Base-by-base conservation (phyloP, 2,329 filamentous ascomycete species). In the Arthroderma sp. region DNA sequence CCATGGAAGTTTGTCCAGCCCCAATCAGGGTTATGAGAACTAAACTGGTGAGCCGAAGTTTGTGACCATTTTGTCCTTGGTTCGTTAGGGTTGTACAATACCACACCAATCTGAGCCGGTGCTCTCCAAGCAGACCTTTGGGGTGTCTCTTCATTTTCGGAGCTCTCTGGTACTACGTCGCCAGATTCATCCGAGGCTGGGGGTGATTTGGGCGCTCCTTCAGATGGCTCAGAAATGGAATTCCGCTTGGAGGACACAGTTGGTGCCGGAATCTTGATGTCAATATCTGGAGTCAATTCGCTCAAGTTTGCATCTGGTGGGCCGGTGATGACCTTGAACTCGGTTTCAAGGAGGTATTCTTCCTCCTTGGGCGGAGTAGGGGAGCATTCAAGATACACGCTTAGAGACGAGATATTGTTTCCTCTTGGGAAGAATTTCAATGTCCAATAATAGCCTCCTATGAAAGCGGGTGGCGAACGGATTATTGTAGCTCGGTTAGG, bases 361-460 rank as follows among this genome's bases (percentile, higher is more conserved):
- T 66, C 65, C 2, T 56, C 52, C 29, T 53, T 47, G 6, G 66
- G 65, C 46, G 64, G 57, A 8, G 74, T 69, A 11, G 65, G 68
- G n/a, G 75, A 71, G 55, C 75, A 78, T 55, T 79, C 76, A 32
- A 81, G 61, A 52, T 80, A 81, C 27, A 78, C 66, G 50, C 75
- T 78, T 43, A 80, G 56, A 30, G 73, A 73, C 34, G 72, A 69
- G 2, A 72, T 70, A 50, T 73, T 71, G 53, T 80, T 78, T 15
- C 77, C 77, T 38, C 70, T 69, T 2, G 77, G 77, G 51, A 76
- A 80, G 55, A 80, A 75, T 57, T 80, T 80, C 63, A 81, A 74
- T 45, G 72, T 75, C 77, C 77, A 81, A 55, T 78, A 76, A 49
- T 74, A 71, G 15, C 74, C 76, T 15, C 74, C 77, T 46, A 80